A percentile compares a stretch with the other conserved stretches of the same genome.
phyloP scores from a whole-genome alignment of 257 asterid genomes.

The Handroanthus guayacan region DNA sequence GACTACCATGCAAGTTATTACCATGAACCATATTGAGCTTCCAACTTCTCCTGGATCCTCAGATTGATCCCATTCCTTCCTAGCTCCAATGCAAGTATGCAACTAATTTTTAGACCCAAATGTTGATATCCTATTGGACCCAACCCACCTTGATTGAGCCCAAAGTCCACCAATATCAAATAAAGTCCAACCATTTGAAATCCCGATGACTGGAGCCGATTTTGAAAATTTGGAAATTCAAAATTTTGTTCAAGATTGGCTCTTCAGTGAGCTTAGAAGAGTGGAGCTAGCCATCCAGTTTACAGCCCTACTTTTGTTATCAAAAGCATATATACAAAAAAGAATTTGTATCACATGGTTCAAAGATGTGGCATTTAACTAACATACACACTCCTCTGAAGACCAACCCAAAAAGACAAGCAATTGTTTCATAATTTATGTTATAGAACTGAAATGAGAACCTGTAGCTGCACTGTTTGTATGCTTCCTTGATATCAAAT shows the following conservation, averaged over 20 bases:
- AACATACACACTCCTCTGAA: neutral
- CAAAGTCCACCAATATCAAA: no score
- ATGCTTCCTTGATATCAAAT: slow-evolving; percentile 84
- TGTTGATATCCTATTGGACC: neutral
- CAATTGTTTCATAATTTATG: neutral
- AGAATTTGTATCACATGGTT: slow-evolving; percentile 13
- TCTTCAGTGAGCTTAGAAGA: neutral
- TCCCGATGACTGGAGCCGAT: neutral
- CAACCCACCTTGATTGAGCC: no score
- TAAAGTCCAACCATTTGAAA: no score
- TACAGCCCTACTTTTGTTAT: slow-evolving; percentile 2
- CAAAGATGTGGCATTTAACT: neutral
- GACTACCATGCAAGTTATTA: neutral
- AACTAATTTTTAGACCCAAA: neutral
- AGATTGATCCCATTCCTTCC: neutral
- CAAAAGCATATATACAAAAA: neutral
- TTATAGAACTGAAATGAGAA: slow-evolving; percentile 27
- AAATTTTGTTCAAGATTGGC: neutral
- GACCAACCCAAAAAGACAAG: slow-evolving; percentile 3
- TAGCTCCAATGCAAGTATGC: neutral
- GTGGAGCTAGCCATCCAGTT: slow-evolving; percentile 5
- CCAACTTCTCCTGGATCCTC: neutral
- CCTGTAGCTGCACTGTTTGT: slow-evolving; percentile 89
- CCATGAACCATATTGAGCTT: neutral
- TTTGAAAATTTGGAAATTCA: neutral